phyloP scores from a whole-genome alignment of 2,329 filamentous ascomycete genomes.

The Talaromyces sp. region DNA sequence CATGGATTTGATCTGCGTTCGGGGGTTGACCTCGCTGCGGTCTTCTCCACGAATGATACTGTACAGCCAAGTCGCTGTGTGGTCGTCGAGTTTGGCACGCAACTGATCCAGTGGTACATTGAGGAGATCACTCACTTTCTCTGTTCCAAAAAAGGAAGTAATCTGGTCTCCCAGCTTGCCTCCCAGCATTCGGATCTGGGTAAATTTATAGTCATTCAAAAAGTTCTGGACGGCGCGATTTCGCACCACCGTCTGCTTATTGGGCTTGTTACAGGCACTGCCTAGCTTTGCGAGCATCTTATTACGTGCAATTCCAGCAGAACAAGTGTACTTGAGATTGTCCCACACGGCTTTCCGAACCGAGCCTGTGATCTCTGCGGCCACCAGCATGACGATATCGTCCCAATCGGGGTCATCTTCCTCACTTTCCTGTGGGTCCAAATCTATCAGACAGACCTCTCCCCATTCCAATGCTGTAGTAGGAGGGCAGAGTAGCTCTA shows the following conservation, averaged over 20 bases:
- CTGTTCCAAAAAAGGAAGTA: conserved; percentile 77
- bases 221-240: conserved; percentile 81
- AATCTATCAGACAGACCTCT: conserved; percentile 74
- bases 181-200: conserved; percentile 91
- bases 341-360: conserved; percentile 71
- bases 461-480: conserved; percentile 79
- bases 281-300: conserved; percentile 96
- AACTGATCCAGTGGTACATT: conserved; percentile 73
- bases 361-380: conserved; percentile 81
- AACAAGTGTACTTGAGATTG: conserved; percentile 83
- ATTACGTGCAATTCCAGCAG: conserved; percentile 83
- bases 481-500: conserved; percentile 73
- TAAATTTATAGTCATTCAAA: conserved; percentile 83
- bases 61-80: conserved; percentile 84
- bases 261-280: conserved; percentile 88
- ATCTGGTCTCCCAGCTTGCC: conserved; percentile 92
- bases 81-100: conserved; percentile 76
- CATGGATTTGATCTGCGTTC: conserved; percentile 97
- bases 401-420: conserved; percentile 92
- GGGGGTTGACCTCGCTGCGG: conserved; percentile 80
- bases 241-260: conserved; percentile 90
- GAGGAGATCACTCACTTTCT: conserved; percentile 75
- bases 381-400: conserved; percentile 83
- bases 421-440: conserved; percentile 73
- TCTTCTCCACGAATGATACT: conserved; percentile 84